phyloP scores from a whole-genome alignment of 2,329 filamentous ascomycete genomes.

The Colletotrichum liaoningense region DNA sequence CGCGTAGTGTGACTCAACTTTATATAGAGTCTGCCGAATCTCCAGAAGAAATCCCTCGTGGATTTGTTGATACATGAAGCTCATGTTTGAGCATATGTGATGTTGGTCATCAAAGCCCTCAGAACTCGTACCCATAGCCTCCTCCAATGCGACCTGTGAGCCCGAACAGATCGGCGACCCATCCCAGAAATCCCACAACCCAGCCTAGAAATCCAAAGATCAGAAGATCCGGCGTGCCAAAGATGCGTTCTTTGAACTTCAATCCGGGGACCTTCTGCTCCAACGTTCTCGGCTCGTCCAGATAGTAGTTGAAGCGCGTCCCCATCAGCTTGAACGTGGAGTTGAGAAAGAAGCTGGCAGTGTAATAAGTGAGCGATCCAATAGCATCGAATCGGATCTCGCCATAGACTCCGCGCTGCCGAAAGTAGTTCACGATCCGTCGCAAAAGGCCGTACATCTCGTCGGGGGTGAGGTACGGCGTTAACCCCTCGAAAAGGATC shows the following conservation, averaged over 20 bases:
- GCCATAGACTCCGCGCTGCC: constrained; percentile 39
- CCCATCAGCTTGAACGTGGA: constrained; percentile 20
- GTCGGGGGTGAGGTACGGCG: constrained; percentile 44
- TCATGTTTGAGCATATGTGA: neutral
- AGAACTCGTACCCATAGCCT: constrained; percentile 23
- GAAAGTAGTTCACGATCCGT: constrained; percentile 41
- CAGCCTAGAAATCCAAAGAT: constrained; percentile 2
- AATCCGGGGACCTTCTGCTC: constrained; percentile 15
- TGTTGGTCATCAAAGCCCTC: neutral
- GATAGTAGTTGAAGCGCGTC: constrained; percentile 11
- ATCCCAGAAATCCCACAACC: constrained; percentile 9
- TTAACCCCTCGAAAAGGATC: constrained; percentile 47
- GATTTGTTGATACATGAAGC: no score
- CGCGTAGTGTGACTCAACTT: no score
- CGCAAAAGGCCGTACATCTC: constrained; percentile 39
- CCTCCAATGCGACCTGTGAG: constrained; percentile 1
- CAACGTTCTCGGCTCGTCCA: constrained; percentile 13
- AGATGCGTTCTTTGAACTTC: constrained; percentile 18
- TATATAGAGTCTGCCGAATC: no score
- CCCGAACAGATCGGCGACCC: constrained; percentile 10
- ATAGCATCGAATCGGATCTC: constrained; percentile 28
- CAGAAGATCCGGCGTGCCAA: constrained; percentile 1
- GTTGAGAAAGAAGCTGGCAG: constrained; percentile 2
- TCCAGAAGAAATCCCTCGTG: neutral
- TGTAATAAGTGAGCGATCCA: neutral